Evolutionary conservation across 2,329 filamentous ascomycete genomes (phyloP).

Genomic region (Talaromyces sp.): DNA sequence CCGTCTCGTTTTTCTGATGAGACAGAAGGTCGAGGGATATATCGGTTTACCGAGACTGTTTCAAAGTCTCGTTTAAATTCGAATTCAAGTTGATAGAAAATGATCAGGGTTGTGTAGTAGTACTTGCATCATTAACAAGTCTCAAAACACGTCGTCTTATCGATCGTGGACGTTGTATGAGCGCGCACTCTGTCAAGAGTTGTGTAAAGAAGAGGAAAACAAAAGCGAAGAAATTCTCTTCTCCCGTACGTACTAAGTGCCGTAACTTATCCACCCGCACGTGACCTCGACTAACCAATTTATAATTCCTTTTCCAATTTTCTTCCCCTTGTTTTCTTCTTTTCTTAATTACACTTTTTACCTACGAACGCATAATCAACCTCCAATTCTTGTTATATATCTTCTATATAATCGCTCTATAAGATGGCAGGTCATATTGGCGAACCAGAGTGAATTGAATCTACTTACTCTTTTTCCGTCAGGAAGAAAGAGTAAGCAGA

Average conservation of each 20-base stretch:
- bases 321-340: not conserved
- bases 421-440: slow-evolving; percentile 52
- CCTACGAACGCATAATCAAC: slow-evolving; percentile 51
- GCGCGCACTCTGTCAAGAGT: not conserved
- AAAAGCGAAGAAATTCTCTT: slow-evolving; percentile 5
- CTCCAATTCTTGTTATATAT: slow-evolving; percentile 39
- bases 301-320: not conserved
- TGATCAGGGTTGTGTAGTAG: not conserved
- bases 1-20: not conserved
- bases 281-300: not conserved
- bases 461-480: not conserved
- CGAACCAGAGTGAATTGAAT: slow-evolving; percentile 40
- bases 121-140: slow-evolving; percentile 17
- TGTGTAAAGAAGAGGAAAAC: not conserved
- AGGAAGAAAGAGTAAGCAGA: not conserved
- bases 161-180: not conserved
- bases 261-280: not conserved
- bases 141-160: not conserved
- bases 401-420: slow-evolving; percentile 26
- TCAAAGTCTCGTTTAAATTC: no score
- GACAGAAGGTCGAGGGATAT: not conserved
- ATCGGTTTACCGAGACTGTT: not conserved
- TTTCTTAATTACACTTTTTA: slow-evolving; percentile 35
- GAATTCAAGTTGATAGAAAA: no score
- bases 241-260: not conserved